Conservation (phyloP, 306 rosid species). For the Rosa persica region DNA sequence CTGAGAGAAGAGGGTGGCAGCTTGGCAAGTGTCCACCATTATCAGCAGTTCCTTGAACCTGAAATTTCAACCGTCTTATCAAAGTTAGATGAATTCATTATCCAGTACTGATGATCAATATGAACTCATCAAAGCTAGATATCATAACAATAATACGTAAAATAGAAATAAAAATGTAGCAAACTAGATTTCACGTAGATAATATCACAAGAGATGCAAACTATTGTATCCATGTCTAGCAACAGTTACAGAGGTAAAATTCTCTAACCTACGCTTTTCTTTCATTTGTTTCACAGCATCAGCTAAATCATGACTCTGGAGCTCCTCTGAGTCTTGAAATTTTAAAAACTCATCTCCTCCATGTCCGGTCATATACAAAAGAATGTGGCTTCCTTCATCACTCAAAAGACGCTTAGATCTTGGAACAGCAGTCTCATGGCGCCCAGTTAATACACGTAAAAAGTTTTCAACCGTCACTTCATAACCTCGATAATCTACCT, state of each 20-base stretch:
- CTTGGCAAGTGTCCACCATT: constrained; percentile 99
- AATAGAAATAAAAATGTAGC: constrained; percentile 1
- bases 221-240: background rate
- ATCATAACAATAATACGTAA: background rate
- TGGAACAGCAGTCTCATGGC: constrained; percentile 87
- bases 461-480: constrained; percentile 91
- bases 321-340: constrained; percentile 97
- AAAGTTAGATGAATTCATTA: constrained; percentile 27
- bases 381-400: constrained; percentile 98
- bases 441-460: constrained; percentile 83
- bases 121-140: constrained; percentile 12
- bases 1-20: constrained; percentile 94
- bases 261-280: constrained; percentile 76
- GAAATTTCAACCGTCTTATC: constrained; percentile 23
- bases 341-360: constrained; percentile 98
- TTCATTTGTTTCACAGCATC: constrained; percentile 98
- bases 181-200: background rate
- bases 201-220: background rate
- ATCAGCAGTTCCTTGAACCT: constrained; percentile 98
- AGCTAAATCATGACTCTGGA: constrained; percentile 98
- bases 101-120: constrained; percentile 4
- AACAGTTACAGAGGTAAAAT: constrained; percentile 10
- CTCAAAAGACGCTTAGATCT: constrained; percentile 94
- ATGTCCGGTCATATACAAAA: constrained; percentile 95
- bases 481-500: constrained; percentile 99